Evolutionary conservation across 768 basidiomycete genomes (phyloP), one percentile per base, ranked within the genome.

Genomic region (Cystoderma amianthinum): DNA sequence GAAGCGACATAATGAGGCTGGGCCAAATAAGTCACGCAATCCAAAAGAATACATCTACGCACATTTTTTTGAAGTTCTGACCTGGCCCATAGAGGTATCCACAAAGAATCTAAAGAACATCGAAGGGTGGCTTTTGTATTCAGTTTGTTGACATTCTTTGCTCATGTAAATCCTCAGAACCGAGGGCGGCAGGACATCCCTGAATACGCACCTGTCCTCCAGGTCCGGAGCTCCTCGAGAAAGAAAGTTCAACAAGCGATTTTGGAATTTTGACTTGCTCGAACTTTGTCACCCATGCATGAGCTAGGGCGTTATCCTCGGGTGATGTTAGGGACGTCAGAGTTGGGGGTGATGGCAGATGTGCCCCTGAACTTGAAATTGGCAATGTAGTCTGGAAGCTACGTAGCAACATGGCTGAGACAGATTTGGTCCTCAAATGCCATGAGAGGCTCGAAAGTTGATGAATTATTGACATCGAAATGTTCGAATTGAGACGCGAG

Each of bases 131-230:
- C 84, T 55, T 90, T 90, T 11, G 88, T 90, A 44, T 86, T 89
- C n/a, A 90, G 74, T 62, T 89, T 91, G 54, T 91, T 91, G 28
- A 91, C 88, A 48, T 91, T 87, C 85, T 90, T 49, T 11, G 43
- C 23, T 24, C 16, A 2, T 11, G 32, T 16, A 16, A 23, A 4
- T 20, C 10, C 16, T 7, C 36, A 15, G 25, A 16, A 13, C 34
- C 11, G 13, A 30, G 13, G 35, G 11, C 15, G 3, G 3, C 13
- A 25, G 15, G 40, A 25, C 33, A 9, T 37, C 2, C 5, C 34
- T 12, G 15, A 21, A 28, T 13, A 49, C 64, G 32, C 36, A 85
- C 87, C 74, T 89, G 87, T 12, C 88, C 88, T 24, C 88, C 88
- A 4, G 88, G 88, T 17, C 88, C 88, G 3, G 87, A 88, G 50